Conservation (phyloP, 2,329 filamentous ascomycete genomes). For the Simplicillium aogashimaense region DNA sequence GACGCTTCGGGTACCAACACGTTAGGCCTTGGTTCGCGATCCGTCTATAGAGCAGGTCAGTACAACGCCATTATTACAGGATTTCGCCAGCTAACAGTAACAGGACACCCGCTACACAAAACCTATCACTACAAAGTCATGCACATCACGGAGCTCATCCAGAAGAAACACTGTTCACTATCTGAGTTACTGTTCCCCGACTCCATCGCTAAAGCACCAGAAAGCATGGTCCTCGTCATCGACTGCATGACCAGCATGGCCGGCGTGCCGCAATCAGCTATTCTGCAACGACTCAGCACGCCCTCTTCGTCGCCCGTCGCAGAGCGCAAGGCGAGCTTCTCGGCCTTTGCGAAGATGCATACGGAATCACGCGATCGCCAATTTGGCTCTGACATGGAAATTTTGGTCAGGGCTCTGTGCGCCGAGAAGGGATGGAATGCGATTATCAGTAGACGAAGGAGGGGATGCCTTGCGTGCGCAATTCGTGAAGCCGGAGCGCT, state of each 20-base stretch:
- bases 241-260: conserved; percentile 51
- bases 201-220: conserved; percentile 19
- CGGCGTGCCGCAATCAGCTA: conserved; percentile 37
- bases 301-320: conserved; percentile 16
- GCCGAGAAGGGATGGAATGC: conserved; percentile 67
- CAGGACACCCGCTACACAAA: conserved; percentile 55
- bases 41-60: conserved; percentile 38
- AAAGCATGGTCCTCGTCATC: conserved; percentile 42
- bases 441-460: conserved; percentile 54
- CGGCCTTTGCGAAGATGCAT: conserved; percentile 41
- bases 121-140: conserved; percentile 50
- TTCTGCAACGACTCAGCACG: conserved; percentile 24
- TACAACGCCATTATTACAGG: background rate
- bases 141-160: conserved; percentile 46
- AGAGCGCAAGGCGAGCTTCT: conserved; percentile 25
- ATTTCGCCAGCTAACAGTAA: conserved; percentile 8
- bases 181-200: conserved; percentile 32
- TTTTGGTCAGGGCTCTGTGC: conserved; percentile 63
- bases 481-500: conserved; percentile 65
- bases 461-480: conserved; percentile 64
- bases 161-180: conserved; percentile 33
- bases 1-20: conserved; percentile 37
- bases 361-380: conserved; percentile 46
- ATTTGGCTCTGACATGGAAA: conserved; percentile 56
- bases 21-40: conserved; percentile 32